Base-by-base conservation (phyloP, 495 filamentous ascomycete species). In the Penicillium alfredii region DNA sequence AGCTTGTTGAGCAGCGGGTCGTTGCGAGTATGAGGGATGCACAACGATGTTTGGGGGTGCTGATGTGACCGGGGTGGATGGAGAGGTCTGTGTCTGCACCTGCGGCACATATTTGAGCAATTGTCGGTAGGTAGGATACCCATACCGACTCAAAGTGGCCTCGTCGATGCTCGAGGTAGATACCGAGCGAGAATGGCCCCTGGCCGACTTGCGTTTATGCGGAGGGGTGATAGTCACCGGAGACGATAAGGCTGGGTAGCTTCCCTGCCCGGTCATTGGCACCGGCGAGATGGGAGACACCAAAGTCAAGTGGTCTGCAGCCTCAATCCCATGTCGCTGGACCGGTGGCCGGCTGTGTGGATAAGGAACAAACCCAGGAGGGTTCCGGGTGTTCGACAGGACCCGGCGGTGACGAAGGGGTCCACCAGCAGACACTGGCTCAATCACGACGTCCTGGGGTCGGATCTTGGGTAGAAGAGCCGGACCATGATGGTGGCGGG, bases 391-490 rank as follows among this genome's bases (percentile, higher is more conserved):
- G 36, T 66, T 74, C 3, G 80, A 82, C 17, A 74, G 55, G 17
- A 77, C 74, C 39, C 73, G 65, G 32, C 68, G 67, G 46, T 78
- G 73, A 25, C 69, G 63, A 17, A 61, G 63, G 19, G 66, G 65
- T 11, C 62, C 65, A 13, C 46, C 45, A 16, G 51, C 38, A 30
- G 65, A 63, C 13, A 62, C 52, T 9, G 73, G 71, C 42, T 81
- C 73, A 40, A 88, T 74, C 34, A 78, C 69, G 64, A 89, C 81
- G 64, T 94, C 88, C 58, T 93, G 86, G 41, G 76, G 76, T 30
- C 88, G 76, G 62, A 94, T 86, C 70, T 85, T 89, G 40, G 89
- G 89, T 17, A 96, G 71, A 34, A 96, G 73, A 17, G 84, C 66
- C 21, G 87, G 86, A 8, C 86, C 88, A 68, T 84, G 77, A 22